A percentile compares a stretch with the other conserved stretches of the same genome.
phyloP scores from a whole-genome alignment of 768 basidiomycete genomes.

The Hydnomerulius pinastri region DNA sequence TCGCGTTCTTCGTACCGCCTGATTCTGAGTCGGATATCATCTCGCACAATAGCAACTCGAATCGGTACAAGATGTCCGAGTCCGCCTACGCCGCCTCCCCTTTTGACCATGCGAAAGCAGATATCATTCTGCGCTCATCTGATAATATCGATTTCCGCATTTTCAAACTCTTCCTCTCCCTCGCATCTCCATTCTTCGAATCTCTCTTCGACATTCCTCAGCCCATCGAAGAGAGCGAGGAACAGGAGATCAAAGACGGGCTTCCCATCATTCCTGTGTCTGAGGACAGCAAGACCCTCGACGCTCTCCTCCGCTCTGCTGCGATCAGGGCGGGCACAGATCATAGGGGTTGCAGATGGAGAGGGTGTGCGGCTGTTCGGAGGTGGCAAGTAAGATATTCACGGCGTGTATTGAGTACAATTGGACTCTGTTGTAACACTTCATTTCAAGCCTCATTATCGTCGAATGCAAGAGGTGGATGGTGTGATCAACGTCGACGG shows the following conservation, averaged over 20 bases:
- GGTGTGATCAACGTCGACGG: too few species aligned
- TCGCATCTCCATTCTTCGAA: slow-evolving; percentile 36
- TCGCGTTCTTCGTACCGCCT: too few species aligned
- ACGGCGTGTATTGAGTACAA: neutral
- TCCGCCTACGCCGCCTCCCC: slow-evolving; percentile 15
- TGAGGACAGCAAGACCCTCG: slow-evolving; percentile 21
- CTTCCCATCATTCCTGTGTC: slow-evolving; percentile 20
- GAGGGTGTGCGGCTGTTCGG: slow-evolving; percentile 80
- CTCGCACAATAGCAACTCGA: too few species aligned
- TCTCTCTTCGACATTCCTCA: slow-evolving; percentile 34
- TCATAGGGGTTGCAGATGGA: slow-evolving; percentile 75
- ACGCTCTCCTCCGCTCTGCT: too few species aligned
- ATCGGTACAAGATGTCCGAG: too few species aligned
- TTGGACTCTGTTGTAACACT: neutral
- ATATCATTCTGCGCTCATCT: slow-evolving; percentile 29
- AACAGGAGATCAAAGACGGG: slow-evolving; percentile 16
- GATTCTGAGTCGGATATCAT: too few species aligned
- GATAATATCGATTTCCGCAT: slow-evolving; percentile 33
- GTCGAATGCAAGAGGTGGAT: too few species aligned
- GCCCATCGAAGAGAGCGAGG: slow-evolving; percentile 6
- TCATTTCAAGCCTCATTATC: neutral
- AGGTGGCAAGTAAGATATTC: slow-evolving; percentile 32
- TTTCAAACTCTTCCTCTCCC: slow-evolving; percentile 33
- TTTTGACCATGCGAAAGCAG: slow-evolving; percentile 22
- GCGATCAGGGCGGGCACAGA: slow-evolving; percentile 72